Conservation (phyloP, 2,329 filamentous ascomycete genomes). For the Colletotrichum lupini region DNA sequence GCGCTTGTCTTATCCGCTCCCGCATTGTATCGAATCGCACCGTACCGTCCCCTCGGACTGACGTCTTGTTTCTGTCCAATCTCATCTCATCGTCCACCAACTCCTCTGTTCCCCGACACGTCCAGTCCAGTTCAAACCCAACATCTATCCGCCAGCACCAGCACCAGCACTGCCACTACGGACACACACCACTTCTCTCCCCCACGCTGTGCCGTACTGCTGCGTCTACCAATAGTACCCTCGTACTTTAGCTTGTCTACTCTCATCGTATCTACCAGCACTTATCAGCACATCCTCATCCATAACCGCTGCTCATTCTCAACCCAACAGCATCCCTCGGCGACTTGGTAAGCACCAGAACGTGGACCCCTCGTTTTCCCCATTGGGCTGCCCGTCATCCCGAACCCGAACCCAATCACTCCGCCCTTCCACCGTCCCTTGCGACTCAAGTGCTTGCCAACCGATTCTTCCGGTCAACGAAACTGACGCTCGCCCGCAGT, state of each 20-base stretch:
- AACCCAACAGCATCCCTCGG: not conserved
- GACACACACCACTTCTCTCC: conserved; percentile 14
- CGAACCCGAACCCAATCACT: not conserved
- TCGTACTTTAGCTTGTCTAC: not conserved
- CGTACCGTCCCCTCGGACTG: not conserved
- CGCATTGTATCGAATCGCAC: not conserved
- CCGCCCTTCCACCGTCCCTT: conserved; percentile 7
- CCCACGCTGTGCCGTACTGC: conserved; percentile 51
- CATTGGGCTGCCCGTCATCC: not conserved
- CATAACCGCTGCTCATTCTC: not conserved
- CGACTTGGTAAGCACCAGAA: not conserved
- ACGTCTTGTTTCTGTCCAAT: conserved; percentile 24
- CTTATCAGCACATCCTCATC: not conserved
- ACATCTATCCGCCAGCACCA: conserved; percentile 12
- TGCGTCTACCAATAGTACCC: conserved; percentile 12
- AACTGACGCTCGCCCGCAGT: conserved; percentile 29
- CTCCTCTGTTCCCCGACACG: not conserved
- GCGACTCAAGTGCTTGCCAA: conserved; percentile 11
- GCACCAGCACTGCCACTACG: conserved; percentile 28
- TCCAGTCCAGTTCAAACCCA: not conserved
- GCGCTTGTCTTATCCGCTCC: not conserved
- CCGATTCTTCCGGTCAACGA: conserved; percentile 29
- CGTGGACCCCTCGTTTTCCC: conserved; percentile 6
- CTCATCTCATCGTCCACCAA: conserved; percentile 7
- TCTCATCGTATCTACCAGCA: not conserved